phyloP scores from a whole-genome alignment of 192 early-diverging fungal genomes.

The Anaeromyces robustus region DNA sequence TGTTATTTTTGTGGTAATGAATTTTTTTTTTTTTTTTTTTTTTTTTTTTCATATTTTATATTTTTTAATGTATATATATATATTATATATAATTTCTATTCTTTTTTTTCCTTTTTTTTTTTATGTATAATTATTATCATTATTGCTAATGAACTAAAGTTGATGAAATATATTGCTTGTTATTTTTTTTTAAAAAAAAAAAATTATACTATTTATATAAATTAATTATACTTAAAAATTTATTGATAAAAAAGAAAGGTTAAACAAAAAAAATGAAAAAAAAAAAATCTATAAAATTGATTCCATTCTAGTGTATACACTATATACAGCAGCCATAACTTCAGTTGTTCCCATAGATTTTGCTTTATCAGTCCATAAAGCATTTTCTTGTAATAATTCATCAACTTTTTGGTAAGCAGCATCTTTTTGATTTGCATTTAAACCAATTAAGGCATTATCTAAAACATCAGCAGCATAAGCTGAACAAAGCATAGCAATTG shows the following conservation, averaged over 20 bases:
- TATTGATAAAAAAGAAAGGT: neutral
- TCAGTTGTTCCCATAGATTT: constrained; percentile 28
- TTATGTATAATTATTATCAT: too few relatives aligned
- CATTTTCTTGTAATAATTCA: constrained; percentile 75
- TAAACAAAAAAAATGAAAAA: neutral
- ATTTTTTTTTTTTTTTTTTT: too few relatives aligned
- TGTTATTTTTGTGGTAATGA: too few relatives aligned
- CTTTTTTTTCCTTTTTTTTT: too few relatives aligned
- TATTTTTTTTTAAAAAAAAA: too few relatives aligned
- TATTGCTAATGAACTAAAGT: too few relatives aligned
- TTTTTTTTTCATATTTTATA: too few relatives aligned
- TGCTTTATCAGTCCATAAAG: constrained; percentile 34
- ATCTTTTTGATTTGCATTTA: constrained; percentile 76
- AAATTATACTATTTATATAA: too few relatives aligned
- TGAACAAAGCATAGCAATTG: constrained; percentile 80
- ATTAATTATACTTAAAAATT: neutral
- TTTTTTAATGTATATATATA: too few relatives aligned
- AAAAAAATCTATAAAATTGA: constrained; percentile 36
- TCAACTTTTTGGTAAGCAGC: constrained; percentile 77
- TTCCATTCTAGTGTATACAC: constrained; percentile 82
- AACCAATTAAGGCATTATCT: constrained; percentile 76
- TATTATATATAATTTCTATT: too few relatives aligned
- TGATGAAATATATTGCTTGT: too few relatives aligned
- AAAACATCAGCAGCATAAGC: constrained; percentile 95
- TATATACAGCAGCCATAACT: constrained; percentile 61